A percentile compares a stretch with the other conserved stretches of the same genome.
These are phyloP conservation scores for Acanthamoeba sp. DNA, from an alignment of 208 protist genomes.

Conservation along the genomic window DNA sequence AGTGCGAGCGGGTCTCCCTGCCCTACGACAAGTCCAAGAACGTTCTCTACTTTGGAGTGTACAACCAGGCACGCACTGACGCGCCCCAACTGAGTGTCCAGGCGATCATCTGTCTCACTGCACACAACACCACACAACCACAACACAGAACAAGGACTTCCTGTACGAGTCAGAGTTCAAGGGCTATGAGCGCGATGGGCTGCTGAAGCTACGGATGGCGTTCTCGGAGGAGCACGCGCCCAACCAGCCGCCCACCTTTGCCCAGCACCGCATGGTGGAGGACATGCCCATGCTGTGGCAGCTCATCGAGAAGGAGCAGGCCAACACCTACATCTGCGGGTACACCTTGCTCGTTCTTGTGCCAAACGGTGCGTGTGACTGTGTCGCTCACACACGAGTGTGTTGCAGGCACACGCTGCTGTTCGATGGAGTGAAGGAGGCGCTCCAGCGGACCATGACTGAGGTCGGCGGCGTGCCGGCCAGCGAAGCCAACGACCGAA, in stretches of 20 bases:
- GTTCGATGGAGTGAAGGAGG: conserved; percentile 26
- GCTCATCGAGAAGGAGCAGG: conserved; percentile 60
- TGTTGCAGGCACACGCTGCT: conserved; percentile 21
- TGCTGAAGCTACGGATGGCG: conserved; percentile 47
- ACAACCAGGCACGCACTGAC: conserved; percentile 79
- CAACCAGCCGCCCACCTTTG: conserved; percentile 76
- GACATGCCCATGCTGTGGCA: conserved; percentile 70
- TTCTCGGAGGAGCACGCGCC: conserved; percentile 79
- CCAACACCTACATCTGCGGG: conserved; percentile 58
- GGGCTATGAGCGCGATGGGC: conserved; percentile 31
- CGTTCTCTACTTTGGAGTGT: conserved; percentile 73
- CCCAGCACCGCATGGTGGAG: conserved; percentile 77
- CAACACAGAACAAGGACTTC: conserved; percentile 72
- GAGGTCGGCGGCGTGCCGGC: background rate
- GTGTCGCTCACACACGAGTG: no score
- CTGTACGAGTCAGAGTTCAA: conserved; percentile 80
- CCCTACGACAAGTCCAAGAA: conserved; percentile 75
- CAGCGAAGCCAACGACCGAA: background rate
- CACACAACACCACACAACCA: no score
- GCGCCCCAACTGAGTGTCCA: background rate
- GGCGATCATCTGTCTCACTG: no score
- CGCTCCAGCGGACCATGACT: background rate
- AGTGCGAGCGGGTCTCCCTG: conserved; percentile 38
- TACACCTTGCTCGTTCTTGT: background rate
- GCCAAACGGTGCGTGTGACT: background rate